Conservation (phyloP, 2,329 filamentous ascomycete species). For the Celoporthe dispersa region DNA sequence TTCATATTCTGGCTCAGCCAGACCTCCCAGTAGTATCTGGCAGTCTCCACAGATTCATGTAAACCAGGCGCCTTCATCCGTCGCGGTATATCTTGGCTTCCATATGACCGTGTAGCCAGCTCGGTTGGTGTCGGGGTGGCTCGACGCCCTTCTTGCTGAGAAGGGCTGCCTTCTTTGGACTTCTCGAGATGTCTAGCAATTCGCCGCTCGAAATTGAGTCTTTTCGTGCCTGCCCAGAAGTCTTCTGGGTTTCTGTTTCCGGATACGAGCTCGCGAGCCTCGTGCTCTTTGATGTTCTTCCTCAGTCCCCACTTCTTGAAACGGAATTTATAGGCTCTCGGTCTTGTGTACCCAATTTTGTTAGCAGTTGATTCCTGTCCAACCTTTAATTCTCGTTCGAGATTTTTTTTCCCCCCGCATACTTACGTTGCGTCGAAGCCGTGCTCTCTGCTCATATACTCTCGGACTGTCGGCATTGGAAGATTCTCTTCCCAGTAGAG, state of each 20-base stretch:
- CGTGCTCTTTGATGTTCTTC: conserved; percentile 13
- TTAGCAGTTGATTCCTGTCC: background rate
- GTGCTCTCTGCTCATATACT: conserved; percentile 3
- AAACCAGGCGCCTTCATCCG: background rate
- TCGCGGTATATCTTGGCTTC: background rate
- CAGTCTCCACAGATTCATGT: background rate
- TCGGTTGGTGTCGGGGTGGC: background rate
- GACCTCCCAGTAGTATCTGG: conserved; percentile 7
- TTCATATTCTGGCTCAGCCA: background rate
- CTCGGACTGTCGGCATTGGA: conserved; percentile 11
- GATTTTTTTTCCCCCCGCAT: background rate
- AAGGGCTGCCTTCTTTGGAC: background rate
- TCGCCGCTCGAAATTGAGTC: conserved; percentile 5
- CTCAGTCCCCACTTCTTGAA: conserved; percentile 12
- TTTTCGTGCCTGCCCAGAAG: conserved; percentile 5
- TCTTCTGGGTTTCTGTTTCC: conserved; percentile 5
- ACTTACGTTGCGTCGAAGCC: conserved; percentile 9
- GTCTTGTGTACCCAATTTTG: background rate
- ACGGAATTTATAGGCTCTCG: conserved; percentile 14
- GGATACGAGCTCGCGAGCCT: conserved; percentile 9
- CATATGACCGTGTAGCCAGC: background rate
- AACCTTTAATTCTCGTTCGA: background rate
- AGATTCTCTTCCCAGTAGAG: conserved; percentile 14
- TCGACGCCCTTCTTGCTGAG: background rate
- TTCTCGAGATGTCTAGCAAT: conserved; percentile 10